Evolutionary conservation across 768 basidiomycete species (phyloP), one percentile per base, ranked within the genome.

Genomic region (Mycena vulgaris): DNA sequence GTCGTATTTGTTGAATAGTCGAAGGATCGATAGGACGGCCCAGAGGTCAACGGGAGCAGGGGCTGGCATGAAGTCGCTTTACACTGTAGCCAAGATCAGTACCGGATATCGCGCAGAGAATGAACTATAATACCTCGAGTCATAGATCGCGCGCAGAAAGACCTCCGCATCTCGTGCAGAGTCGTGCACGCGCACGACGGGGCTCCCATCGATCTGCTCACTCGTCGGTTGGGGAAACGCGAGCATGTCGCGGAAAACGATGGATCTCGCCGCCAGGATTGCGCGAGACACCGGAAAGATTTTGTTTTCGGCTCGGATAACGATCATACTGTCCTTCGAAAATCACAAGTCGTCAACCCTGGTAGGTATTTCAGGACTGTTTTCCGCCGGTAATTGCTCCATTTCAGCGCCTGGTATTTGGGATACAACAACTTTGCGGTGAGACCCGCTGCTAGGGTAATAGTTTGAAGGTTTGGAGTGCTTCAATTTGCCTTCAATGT

Each of bases 41-140:
- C n/a, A n/a, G n/a, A n/a, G n/a, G n/a, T n/a, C n/a, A n/a, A n/a
- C n/a, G n/a, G n/a, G n/a, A n/a, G n/a, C 30, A 5, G 60, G 35
- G 33, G 61, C 35, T 3, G 61, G 61, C 35, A 52, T 25, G 33
- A 62, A 62, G 48, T 51, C 49, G 47, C n/a, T n/a, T n/a, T n/a
- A n/a, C n/a, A n/a, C 60, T 61, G n/a, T n/a, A n/a, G n/a, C 14
- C 11, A 25, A 19, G 5, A 5, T 56, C 16, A 30, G 19, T 14
- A 37, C 8, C 13, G 21, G 42, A 8, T 21, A 45, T 14, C 42
- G 21, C 5, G 19, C 6, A 21, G 9, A 45, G 17, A 5, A 5
- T 21, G n/a, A 9, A 9, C 13, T 10, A 45, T 8, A 48, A 27
- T 25, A 45, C 45, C 48, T 63, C 17, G 61, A 63, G 37, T 52